Conservation (phyloP, 228 moss, liverwort and hornwort species). For the Sphagnum fallax region DNA sequence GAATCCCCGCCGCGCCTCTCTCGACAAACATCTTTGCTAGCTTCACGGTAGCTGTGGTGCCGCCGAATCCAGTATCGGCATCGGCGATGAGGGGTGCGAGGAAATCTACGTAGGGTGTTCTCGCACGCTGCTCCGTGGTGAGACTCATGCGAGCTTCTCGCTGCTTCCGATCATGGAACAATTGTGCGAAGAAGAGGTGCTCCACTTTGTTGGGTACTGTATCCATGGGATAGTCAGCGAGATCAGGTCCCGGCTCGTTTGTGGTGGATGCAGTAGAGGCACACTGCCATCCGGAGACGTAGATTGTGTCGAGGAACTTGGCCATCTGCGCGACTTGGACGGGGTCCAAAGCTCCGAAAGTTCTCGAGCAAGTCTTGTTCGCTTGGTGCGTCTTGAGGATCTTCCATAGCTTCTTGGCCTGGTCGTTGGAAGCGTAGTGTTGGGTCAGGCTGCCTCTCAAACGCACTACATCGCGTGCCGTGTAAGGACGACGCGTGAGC, state of each 20-base stretch:
- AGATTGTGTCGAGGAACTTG: constrained; percentile 76
- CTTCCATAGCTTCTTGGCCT: constrained; percentile 64
- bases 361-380: constrained; percentile 53
- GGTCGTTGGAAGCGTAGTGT: constrained; percentile 54
- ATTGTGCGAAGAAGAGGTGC: constrained; percentile 78
- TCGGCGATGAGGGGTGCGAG: constrained; percentile 66
- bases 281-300: constrained; percentile 89
- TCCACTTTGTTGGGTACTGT: constrained; percentile 85
- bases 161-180: constrained; percentile 82
- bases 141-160: constrained; percentile 44
- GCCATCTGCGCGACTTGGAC: constrained; percentile 81
- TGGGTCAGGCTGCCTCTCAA: constrained; percentile 50
- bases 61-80: constrained; percentile 78
- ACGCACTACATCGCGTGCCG: constrained; percentile 48
- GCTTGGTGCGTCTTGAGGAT: constrained; percentile 57
- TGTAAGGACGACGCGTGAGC: constrained; percentile 48
- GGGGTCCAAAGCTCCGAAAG: constrained; percentile 74
- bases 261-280: constrained; percentile 71
- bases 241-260: constrained; percentile 79
- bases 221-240: constrained; percentile 84
- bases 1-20: constrained; percentile 71
- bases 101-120: constrained; percentile 54
- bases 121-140: constrained; percentile 13
- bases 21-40: constrained; percentile 84
- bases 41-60: constrained; percentile 75